Percentiles rank a stretch among this genome's conserved stretches.
Evolutionary conservation across 1,284 basidiomycete species (phyloP).

Genomic region (Paramarasmius palmivorus): DNA sequence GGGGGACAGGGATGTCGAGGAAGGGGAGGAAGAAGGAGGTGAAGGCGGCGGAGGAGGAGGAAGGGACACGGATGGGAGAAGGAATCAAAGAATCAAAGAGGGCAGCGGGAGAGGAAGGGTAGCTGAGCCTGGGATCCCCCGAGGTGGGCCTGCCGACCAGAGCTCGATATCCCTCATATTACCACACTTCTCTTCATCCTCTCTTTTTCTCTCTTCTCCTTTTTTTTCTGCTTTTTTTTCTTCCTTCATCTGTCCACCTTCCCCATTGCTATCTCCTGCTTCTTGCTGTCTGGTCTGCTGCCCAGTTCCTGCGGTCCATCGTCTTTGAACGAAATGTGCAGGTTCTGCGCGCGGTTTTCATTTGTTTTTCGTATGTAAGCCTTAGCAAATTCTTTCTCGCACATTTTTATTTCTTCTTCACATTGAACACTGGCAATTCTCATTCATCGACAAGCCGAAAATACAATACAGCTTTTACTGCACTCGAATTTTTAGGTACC

Average conservation of each 20-base stretch:
- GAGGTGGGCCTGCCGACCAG: background rate
- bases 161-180: background rate
- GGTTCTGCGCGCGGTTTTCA: no score
- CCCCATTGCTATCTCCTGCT: no score
- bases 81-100: conserved; percentile 17
- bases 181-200: background rate
- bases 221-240: background rate
- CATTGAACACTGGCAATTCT: no score
- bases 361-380: background rate
- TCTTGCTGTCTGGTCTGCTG: no score
- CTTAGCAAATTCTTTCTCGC: no score
- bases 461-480: no score
- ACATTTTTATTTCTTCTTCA: no score
- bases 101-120: conserved; percentile 5
- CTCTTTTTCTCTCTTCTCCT: background rate
- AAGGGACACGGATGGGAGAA: conserved; percentile 18
- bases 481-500: no score
- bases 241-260: background rate
- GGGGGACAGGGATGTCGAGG: conserved; percentile 18
- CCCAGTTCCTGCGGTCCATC: no score
- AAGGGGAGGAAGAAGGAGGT: conserved; percentile 17
- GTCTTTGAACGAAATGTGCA: no score
- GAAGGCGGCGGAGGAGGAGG: conserved; percentile 22
- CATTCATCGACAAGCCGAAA: no score
- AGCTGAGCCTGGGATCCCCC: background rate